These are phyloP conservation scores for Hymenoscyphus fraxineus DNA, from an alignment of 2,329 filamentous ascomycete species.

Conservation along the genomic window DNA sequence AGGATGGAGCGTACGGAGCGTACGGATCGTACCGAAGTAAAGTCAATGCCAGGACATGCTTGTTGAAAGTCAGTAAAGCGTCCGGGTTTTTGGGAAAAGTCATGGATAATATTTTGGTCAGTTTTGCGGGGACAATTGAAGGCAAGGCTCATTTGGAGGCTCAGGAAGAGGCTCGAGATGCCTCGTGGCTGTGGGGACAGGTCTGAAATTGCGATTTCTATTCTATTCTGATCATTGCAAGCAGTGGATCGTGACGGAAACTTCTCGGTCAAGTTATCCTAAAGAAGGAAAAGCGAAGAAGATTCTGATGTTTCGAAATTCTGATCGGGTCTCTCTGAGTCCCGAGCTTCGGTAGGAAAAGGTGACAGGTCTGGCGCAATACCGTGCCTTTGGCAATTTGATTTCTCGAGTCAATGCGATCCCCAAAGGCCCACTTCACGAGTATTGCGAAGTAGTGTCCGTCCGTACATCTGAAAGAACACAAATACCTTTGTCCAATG, in stretches of 20 bases:
- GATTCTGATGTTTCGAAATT: not conserved
- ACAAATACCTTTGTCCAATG: constrained; percentile 1
- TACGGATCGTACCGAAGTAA: not conserved
- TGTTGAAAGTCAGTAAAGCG: not conserved
- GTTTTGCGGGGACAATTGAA: not conserved
- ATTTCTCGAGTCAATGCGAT: not conserved
- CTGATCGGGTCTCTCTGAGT: not conserved
- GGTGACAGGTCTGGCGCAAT: not conserved
- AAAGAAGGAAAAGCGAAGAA: not conserved
- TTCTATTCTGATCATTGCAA: not conserved
- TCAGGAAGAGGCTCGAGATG: not conserved
- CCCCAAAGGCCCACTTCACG: not conserved
- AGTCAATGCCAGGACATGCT: not conserved
- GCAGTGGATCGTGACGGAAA: not conserved
- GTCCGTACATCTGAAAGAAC: not conserved
- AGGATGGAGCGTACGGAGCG: not conserved
- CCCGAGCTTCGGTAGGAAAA: not conserved
- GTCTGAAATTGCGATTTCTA: not conserved
- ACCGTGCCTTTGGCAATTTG: not conserved
- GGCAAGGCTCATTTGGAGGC: not conserved
- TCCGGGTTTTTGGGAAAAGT: constrained; percentile 2
- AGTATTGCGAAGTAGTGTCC: not conserved
- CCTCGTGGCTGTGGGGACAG: constrained; percentile 2
- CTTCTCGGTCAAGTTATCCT: not conserved
- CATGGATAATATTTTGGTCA: not conserved